These are phyloP conservation scores for Wickerhamiella kurtzmanii DNA, from an alignment of 805 yeast species.

Conservation along the genomic window DNA sequence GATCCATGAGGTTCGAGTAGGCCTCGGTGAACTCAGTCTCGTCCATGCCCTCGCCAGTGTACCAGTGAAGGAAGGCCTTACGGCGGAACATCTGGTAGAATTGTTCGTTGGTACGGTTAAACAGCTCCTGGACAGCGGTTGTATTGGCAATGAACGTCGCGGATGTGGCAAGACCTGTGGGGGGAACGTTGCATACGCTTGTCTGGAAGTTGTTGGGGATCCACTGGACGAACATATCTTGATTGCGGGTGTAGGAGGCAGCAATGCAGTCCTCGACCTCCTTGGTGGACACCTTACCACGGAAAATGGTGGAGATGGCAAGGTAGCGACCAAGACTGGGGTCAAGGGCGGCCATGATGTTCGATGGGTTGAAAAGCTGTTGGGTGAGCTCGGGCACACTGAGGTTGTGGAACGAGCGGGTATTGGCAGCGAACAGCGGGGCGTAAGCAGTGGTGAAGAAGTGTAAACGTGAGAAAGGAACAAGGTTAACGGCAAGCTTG, in stretches of 20 bases:
- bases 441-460: slow-evolving; percentile 94
- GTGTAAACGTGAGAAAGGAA: slow-evolving; percentile 90
- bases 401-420: slow-evolving; percentile 70
- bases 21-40: slow-evolving; percentile 91
- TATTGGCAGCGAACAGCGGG: slow-evolving; percentile 69
- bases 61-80: slow-evolving; percentile 94
- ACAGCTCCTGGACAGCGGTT: slow-evolving; percentile 82
- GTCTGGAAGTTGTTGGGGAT: slow-evolving; percentile 92
- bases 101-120: slow-evolving; percentile 79
- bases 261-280: slow-evolving; percentile 92
- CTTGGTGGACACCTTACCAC: slow-evolving; percentile 84
- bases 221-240: slow-evolving; percentile 85
- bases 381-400: slow-evolving; percentile 86
- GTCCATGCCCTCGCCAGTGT: slow-evolving; percentile 92
- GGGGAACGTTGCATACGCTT: slow-evolving; percentile 84
- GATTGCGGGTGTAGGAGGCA: slow-evolving; percentile 67
- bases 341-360: slow-evolving; percentile 93
- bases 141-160: slow-evolving; percentile 92
- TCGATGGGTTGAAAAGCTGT: slow-evolving; percentile 82
- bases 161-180: slow-evolving; percentile 71
- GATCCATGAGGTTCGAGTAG: slow-evolving; percentile 78
- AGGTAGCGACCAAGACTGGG: slow-evolving; percentile 83
- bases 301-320: slow-evolving; percentile 86
- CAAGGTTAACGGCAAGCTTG: slow-evolving; percentile 85
- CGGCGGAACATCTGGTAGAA: slow-evolving; percentile 86